Evolutionary conservation across 352 stramenopile genomes (phyloP).

Genomic region (Globisporangium alternatum): DNA sequence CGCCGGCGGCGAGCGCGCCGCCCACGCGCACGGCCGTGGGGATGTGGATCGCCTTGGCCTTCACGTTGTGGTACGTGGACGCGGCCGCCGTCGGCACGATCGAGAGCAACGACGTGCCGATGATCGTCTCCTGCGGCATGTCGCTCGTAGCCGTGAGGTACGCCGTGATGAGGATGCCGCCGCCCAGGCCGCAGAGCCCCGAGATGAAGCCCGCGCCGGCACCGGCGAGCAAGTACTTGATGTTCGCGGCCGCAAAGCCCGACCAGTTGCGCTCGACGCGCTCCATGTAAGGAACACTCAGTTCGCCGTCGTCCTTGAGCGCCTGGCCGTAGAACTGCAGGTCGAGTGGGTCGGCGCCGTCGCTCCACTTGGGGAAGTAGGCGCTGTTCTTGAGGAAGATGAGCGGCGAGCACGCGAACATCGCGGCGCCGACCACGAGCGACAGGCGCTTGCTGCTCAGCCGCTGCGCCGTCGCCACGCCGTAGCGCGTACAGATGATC

Average conservation of each 20-base stretch:
- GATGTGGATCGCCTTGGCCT: constrained; percentile 75
- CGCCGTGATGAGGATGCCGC: constrained; percentile 83
- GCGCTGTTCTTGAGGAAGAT: constrained; percentile 83
- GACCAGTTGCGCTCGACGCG: constrained; percentile 35
- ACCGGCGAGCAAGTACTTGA: constrained; percentile 76
- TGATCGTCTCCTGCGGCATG: constrained; percentile 82
- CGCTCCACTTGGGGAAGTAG: constrained; percentile 75
- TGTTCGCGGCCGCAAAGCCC: constrained; percentile 53
- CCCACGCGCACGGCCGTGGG: constrained; percentile 67
- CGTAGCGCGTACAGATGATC: constrained; percentile 76
- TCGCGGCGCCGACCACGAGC: constrained; percentile 71
- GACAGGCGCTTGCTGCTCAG: constrained; percentile 75
- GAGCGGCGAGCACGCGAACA: constrained; percentile 72
- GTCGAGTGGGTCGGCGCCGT: constrained; percentile 50
- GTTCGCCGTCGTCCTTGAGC: constrained; percentile 6
- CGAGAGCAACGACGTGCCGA: constrained; percentile 79
- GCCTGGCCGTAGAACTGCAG: constrained; percentile 70
- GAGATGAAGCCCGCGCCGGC: constrained; percentile 81
- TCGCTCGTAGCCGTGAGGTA: constrained; percentile 85
- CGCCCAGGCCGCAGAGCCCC: constrained; percentile 74
- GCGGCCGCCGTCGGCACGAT: constrained; percentile 80
- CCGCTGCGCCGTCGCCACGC: constrained; percentile 70
- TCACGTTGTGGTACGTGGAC: constrained; percentile 79
- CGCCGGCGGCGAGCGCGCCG: constrained; percentile 51
- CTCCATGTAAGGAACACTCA: constrained; percentile 41